Percentiles rank a stretch among this genome's conserved stretches.
phyloP scores from a whole-genome alignment of 2,329 filamentous ascomycete genomes.

The Neonectria sp. region DNA sequence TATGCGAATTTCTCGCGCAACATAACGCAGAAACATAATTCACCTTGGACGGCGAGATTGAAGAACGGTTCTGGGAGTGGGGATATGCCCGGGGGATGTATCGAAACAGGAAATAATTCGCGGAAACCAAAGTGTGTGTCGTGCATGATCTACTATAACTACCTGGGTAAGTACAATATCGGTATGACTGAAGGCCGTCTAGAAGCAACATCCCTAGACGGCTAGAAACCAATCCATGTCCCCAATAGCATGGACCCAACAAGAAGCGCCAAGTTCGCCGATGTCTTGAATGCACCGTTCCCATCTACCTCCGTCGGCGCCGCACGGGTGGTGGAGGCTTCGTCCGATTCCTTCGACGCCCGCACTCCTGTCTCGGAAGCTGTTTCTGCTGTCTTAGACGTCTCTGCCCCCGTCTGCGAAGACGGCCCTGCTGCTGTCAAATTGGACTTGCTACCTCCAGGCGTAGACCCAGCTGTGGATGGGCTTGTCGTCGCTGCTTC shows the following conservation, averaged over 20 bases:
- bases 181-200: neutral
- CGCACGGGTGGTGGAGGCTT: neutral
- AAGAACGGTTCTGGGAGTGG: neutral
- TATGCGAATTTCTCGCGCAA: constrained; percentile 19
- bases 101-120: neutral
- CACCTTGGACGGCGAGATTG: neutral
- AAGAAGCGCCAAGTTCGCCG: constrained; percentile 4
- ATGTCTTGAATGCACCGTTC: constrained; percentile 1
- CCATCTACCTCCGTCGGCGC: constrained; percentile 2
- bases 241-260: constrained; percentile 17
- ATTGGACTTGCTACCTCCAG: neutral
- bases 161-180: neutral
- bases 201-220: neutral
- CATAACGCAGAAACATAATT: constrained; percentile 47
- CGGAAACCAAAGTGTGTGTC: neutral
- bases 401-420: too few relatives aligned
- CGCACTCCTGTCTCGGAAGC: neutral
- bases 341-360: neutral
- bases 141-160: neutral
- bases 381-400: neutral
- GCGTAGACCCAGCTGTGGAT: neutral
- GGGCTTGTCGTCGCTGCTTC: neutral
- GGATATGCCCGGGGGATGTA: neutral
- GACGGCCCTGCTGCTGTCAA: neutral
- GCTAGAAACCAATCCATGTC: constrained; percentile 5